Evolutionary conservation across 2,329 filamentous ascomycete genomes (phyloP), one percentile per base, ranked within the genome.

Genomic region (Phyllosticta citribraziliensis): DNA sequence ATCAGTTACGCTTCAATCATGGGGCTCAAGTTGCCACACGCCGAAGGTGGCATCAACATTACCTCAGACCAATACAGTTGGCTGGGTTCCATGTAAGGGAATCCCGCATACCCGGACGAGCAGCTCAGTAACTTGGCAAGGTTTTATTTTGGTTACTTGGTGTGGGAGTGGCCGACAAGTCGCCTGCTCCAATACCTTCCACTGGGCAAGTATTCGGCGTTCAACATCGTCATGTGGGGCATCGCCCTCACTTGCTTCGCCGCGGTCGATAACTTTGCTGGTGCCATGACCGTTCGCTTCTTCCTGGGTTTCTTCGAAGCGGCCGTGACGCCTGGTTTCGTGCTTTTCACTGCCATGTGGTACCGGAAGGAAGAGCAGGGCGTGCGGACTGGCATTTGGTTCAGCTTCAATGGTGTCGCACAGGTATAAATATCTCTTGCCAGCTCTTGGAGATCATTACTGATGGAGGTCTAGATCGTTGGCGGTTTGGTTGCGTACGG

Each of bases 291-390:
- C 0, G 80, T 88, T 35, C 81, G 87, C 0, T 85, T 88, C 69
- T 83, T 89, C 66, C 78, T 88, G 0, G 87, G 87, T 27, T 77
- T 87, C 0, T 87, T 87, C 60, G 87, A 90, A 69, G 78, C 84
- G 0, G 84, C 85, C 0, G 84, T 89, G 1, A 87, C 84, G 0
- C 87, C 87, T 0, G 85, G 85, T 0, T 88, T 88, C 66, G 82
- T 84, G 0, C 76, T 89, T 1, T 79, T 89, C 65, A 88, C 86
- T 1, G 82, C 78, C 3, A 84, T 88, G 73, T 89, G 86, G 86
- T 90, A 88, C 66, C 89, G 87, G 0, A 85, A 85, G 70, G 78
- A 78, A 59, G 87, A 89, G 69, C 86, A 89, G 73, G 84, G 83
- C 1, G 75, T 78, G 0, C 76, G 87, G 9, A 82, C 82, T 1